Evolutionary conservation across 2,329 filamentous ascomycete genomes (phyloP), one percentile per base, ranked within the genome.

Genomic region (Myrmaecium sp.): DNA sequence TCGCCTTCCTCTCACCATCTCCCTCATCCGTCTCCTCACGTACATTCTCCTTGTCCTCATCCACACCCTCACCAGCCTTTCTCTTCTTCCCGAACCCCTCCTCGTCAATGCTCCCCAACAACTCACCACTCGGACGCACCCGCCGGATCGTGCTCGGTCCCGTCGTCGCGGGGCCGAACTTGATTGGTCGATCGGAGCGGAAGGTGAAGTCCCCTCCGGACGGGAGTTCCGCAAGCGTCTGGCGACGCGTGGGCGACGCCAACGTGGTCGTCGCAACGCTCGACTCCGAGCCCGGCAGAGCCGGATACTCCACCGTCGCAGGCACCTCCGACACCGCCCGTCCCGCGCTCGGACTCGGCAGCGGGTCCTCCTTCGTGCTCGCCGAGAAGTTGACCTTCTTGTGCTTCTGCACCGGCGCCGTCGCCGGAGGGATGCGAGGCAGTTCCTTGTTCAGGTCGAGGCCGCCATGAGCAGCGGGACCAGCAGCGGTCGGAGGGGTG

Each of bases 361-460:
- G 79, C 66, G 18, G n/a, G n/a, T n/a, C n/a, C n/a, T n/a, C n/a
- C n/a, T n/a, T n/a, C n/a, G 74, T 73, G 33, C 70, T 72, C 0
- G 74, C 74, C 0, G 77, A 82, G 42, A 92, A 93, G 26, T 78
- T 73, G 18, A 92, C 80, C 30, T 69, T 74, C 53, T 83, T 86
- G 46, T 69, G 71, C 56, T 91, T 92, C 49, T 72, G 78, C 14
- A 72, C 65, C 17, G 73, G 72, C 5, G 76, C 77, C 1, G 76
- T 81, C 4, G 69, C 72, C 29, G 69, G 53, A n/a, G n/a, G n/a
- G 14, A 47, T 46, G 3, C 57, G 45, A 27, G 63, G 63, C 17
- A 72, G 45, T 13, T 60, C 54, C 38, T 68, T 70, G 17, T 69
- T 58, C 8, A 63, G 45, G 21, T 52, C 36, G 31, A 36, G 36